These are phyloP conservation scores for Brassica juncea DNA, from an alignment of 345 rosid species.

Conservation along the genomic window DNA sequence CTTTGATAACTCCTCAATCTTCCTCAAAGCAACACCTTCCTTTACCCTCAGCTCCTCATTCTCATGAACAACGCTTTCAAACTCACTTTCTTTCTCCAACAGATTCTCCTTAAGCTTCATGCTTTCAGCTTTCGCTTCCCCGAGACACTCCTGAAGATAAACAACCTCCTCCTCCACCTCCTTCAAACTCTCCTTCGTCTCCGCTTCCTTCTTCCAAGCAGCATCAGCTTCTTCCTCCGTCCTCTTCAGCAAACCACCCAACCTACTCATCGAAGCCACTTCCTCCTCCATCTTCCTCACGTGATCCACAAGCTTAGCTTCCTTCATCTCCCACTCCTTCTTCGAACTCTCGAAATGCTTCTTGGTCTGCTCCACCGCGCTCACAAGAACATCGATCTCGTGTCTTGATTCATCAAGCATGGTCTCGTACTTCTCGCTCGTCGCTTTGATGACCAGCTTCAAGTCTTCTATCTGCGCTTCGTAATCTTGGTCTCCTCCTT, in stretches of 20 bases:
- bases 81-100: slow-evolving; percentile 82
- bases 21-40: slow-evolving; percentile 59
- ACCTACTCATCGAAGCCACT: slow-evolving; percentile 59
- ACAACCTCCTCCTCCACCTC: slow-evolving; percentile 84
- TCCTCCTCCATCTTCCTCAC: slow-evolving; percentile 74
- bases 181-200: slow-evolving; percentile 65
- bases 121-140: slow-evolving; percentile 67
- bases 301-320: slow-evolving; percentile 54
- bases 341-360: slow-evolving; percentile 58
- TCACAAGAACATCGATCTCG: slow-evolving; percentile 62
- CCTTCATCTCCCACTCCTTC: slow-evolving; percentile 81
- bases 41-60: slow-evolving; percentile 70
- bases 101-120: slow-evolving; percentile 70
- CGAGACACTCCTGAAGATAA: slow-evolving; percentile 74
- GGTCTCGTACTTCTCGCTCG: slow-evolving; percentile 76
- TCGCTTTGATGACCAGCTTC: slow-evolving; percentile 70
- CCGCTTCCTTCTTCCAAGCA: slow-evolving; percentile 68
- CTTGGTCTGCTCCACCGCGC: slow-evolving; percentile 55
- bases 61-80: slow-evolving; percentile 64
- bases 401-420: slow-evolving; percentile 77
- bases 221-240: slow-evolving; percentile 75
- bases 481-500: slow-evolving; percentile 70
- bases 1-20: slow-evolving; percentile 76
- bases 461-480: slow-evolving; percentile 78
- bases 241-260: slow-evolving; percentile 64